A percentile compares a stretch with the other conserved stretches of the same genome.
Conservation (phyloP, 116 monocot species). For the Papilionanthe hybrid region DNA sequence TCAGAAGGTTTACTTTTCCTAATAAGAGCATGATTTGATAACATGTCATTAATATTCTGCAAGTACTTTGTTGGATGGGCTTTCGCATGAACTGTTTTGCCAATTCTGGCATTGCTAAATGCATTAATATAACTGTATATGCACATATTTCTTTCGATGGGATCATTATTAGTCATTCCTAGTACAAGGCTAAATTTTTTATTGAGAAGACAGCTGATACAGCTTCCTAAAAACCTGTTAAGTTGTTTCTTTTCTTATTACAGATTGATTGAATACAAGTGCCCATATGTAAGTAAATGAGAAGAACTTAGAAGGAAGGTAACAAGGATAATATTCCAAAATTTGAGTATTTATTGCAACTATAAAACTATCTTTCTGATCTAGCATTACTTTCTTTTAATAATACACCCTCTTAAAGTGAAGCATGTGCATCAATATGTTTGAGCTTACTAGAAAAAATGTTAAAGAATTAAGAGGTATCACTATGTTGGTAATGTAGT, state of each 20-base stretch:
- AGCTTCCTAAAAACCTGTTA: background rate
- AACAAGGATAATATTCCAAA: background rate
- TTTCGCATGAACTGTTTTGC: background rate
- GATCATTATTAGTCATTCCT: background rate
- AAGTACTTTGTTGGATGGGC: background rate
- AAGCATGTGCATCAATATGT: too few species aligned
- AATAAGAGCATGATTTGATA: conserved; percentile 2
- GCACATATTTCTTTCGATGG: background rate
- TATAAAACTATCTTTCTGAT: background rate
- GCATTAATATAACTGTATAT: background rate
- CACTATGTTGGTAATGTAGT: too few species aligned
- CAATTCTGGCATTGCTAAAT: background rate
- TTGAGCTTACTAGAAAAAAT: too few species aligned
- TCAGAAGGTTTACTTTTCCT: conserved; percentile 49
- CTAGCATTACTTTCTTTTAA: too few species aligned
- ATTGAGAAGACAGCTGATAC: background rate
- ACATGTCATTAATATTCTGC: background rate
- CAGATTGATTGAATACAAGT: background rate
- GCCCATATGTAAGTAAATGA: background rate
- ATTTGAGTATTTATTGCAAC: background rate
- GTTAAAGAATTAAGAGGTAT: too few species aligned
- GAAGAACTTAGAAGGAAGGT: background rate
- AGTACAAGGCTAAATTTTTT: background rate
- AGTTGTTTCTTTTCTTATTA: background rate
- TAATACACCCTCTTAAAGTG: too few species aligned